Conservation (phyloP, 176 grass and related monocot species). For the Pharus latifolius region DNA sequence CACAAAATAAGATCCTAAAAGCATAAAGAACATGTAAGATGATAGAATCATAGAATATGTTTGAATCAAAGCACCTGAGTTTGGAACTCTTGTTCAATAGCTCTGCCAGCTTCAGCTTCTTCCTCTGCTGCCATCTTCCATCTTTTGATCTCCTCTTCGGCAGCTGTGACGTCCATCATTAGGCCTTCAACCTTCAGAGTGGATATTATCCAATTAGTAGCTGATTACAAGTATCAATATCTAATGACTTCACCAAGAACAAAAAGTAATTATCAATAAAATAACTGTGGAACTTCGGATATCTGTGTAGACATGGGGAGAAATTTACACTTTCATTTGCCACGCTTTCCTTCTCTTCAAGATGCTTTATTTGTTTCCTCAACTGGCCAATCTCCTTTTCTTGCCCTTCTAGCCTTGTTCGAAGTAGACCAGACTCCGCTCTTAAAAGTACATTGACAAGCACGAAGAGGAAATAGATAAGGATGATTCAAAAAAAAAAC, state of each 20-base stretch:
- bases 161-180: slow-evolving; percentile 83
- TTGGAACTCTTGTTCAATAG: slow-evolving; percentile 78
- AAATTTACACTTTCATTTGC: slow-evolving; percentile 94
- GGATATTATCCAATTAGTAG: neutral
- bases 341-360: slow-evolving; percentile 76
- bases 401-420: slow-evolving; percentile 81
- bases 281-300: neutral
- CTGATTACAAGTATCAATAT: neutral
- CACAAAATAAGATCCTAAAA: neutral
- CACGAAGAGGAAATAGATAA: slow-evolving; percentile 22
- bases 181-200: slow-evolving; percentile 83
- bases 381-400: slow-evolving; percentile 69
- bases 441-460: slow-evolving; percentile 50
- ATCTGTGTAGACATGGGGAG: neutral
- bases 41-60: neutral
- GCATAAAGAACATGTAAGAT: neutral
- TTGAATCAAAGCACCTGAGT: slow-evolving; percentile 49
- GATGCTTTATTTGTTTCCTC: slow-evolving; percentile 70
- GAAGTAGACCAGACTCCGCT: slow-evolving; percentile 85
- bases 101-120: slow-evolving; percentile 82
- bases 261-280: neutral
- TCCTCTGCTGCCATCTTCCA: slow-evolving; percentile 95
- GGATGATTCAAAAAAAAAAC: neutral
- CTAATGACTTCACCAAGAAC: no score
- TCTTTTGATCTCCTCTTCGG: slow-evolving; percentile 95